Percentiles rank a stretch among this genome's conserved stretches.
phyloP scores from a whole-genome alignment of 257 asterid species.

The Solanum tarijense region DNA sequence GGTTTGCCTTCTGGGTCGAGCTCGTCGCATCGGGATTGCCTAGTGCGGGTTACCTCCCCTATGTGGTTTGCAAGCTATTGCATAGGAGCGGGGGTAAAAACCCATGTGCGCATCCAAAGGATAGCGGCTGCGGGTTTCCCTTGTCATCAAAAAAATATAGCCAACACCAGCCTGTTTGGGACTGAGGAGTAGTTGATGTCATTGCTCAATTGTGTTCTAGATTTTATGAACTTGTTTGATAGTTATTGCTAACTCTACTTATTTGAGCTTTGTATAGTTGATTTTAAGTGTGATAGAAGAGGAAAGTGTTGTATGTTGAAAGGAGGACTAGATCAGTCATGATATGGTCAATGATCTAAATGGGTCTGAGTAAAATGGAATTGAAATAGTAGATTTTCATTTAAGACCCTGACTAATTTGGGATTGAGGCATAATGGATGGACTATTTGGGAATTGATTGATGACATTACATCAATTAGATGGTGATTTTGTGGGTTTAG shows the following conservation, averaged over 20 bases:
- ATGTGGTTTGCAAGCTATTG: too few species aligned
- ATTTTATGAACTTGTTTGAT: not conserved
- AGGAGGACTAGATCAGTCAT: not conserved
- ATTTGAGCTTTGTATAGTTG: not conserved
- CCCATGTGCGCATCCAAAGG: too few species aligned
- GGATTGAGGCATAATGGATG: not conserved
- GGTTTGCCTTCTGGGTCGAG: too few species aligned
- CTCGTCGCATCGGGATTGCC: too few species aligned
- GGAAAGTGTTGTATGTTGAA: not conserved
- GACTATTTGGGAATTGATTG: not conserved
- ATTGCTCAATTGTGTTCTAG: not conserved
- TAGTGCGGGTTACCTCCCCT: too few species aligned
- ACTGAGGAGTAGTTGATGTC: not conserved
- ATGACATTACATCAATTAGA: not conserved
- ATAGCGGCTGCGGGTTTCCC: too few species aligned
- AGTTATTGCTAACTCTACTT: not conserved
- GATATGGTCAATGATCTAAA: not conserved
- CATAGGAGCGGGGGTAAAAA: too few species aligned
- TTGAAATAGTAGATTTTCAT: not conserved
- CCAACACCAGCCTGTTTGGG: not conserved
- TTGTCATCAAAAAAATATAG: not conserved
- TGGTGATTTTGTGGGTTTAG: not conserved
- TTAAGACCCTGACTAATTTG: not conserved
- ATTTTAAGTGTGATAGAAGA: not conserved
- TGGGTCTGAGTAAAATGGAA: not conserved